Percentiles rank a stretch among this genome's conserved stretches.
phyloP scores from a whole-genome alignment of 352 stramenopile genomes.

The Phytophthora fragariaefolia region DNA sequence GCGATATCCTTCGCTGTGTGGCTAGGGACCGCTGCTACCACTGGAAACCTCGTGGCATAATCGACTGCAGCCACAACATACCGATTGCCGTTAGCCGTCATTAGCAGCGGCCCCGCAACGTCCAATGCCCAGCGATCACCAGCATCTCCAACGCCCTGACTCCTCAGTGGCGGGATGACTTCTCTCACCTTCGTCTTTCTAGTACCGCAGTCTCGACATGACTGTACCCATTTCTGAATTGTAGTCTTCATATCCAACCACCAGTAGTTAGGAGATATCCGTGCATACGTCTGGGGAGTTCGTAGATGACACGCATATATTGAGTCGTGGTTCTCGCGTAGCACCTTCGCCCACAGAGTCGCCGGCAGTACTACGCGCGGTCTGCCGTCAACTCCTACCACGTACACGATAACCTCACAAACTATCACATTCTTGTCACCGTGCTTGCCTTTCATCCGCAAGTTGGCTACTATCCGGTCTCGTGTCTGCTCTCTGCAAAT shows the following conservation, averaged over 20 bases:
- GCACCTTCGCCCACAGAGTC: neutral
- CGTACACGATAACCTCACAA: neutral
- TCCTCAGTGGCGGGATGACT: constrained; percentile 5
- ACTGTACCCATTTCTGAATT: neutral
- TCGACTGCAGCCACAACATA: constrained; percentile 12
- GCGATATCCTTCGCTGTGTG: neutral
- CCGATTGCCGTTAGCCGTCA: constrained; percentile 2
- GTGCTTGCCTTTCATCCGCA: neutral
- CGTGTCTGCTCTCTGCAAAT: neutral
- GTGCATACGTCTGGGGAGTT: neutral
- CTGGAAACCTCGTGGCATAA: constrained; percentile 4
- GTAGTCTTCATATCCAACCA: neutral
- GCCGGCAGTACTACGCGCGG: neutral
- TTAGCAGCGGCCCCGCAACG: neutral
- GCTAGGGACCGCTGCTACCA: neutral
- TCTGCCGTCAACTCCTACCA: neutral
- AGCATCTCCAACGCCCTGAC: neutral
- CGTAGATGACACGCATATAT: neutral
- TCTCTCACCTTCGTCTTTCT: neutral
- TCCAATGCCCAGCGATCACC: constrained; percentile 8
- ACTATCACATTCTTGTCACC: neutral
- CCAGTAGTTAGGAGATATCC: neutral
- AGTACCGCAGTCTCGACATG: neutral
- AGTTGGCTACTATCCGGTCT: neutral
- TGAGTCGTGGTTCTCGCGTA: neutral